Evolutionary conservation across 306 rosid species (phyloP), one percentile per base, ranked within the genome.

Genomic region (Ammopiptanthus mongolicus): DNA sequence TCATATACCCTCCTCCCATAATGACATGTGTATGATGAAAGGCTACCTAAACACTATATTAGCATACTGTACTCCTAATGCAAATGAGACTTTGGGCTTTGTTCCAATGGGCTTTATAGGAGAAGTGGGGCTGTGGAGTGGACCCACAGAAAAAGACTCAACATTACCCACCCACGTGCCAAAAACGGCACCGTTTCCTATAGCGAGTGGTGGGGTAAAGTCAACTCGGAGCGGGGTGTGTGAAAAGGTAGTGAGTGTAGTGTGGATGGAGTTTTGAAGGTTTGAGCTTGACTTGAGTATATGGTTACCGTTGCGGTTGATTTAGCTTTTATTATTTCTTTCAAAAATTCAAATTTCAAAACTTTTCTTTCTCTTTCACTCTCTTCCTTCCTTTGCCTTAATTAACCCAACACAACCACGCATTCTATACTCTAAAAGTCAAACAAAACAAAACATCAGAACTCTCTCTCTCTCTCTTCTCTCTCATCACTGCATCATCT

Each of bases 271-370:
- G 76, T 47, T 53, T 28, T 64, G 56, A 57, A 25, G 8, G 0
- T 12, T 23, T 4, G 7, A 72, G 65, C n/a, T n/a, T n/a, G n/a
- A n/a, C n/a, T 74, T 33, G 1, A 66, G 57, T 69, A 44, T 37
- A 42, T 6, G 47, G 39, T 74, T 61, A 74, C 84, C 84, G 85
- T 80, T 84, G 73, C 22, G 31, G 8, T n/a, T 61, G 36, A 50
- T 51, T 63, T 48, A 4, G 37, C 21, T 3, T 50, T 53, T 57
- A 2, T 68, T 36, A 53, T 17, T 63, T 48, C 61, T 18, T 44
- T 44, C 44, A 22, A 41, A 69, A 51, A 48, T 86, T 85, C 88
- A 84, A 87, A 87, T 80, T 90, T 88, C 89, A 84, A 90, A 87
- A 31, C 67, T 76, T 76, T 66, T 6, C 19, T 17, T 33, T 47